Base-by-base conservation (phyloP, 2,329 filamentous ascomycete genomes). In the Purpureocillium lavendulum region DNA sequence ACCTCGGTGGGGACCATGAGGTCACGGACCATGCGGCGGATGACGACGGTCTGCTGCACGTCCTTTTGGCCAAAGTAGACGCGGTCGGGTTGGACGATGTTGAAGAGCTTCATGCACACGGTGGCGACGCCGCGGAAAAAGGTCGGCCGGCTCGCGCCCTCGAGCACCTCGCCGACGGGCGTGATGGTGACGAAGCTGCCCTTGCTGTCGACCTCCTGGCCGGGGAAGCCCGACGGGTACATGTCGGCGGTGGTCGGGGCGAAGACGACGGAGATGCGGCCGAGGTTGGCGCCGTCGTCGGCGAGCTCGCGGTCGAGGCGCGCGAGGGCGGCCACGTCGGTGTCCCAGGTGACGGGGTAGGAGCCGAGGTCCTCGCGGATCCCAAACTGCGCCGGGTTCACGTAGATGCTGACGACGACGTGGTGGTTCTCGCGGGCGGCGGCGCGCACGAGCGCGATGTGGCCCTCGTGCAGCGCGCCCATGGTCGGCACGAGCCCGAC, bases 1-100 rank as follows among this genome's bases (percentile, higher is more conserved):
- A 97, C 78, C 16, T 84, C 69, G 4, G 79, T 84, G 30, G 85
- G 77, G 31, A 97, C 61, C 58, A 88, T 79, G 49, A 98, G 89
- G 60, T 98, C 92, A 49, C 79, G 73, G 26, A 96, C 84, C 77
- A 98, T 80, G 33, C 84, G 79, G 53, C 78, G 81, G 53, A 98
- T 85, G 10, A 98, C 77, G 14, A 94, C 85, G 0, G 88, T 94
- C 65, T 98, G 92, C 68, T 98, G 92, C 15, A 96, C 80, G 60
- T 98, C 92, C 66, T 98, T 98, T 62, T 97, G 92, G 4, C 92
- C 92, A 67, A 98, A 96, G 65, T 95, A 89, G 15, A 84, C 84
- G 4, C 74, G 70, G 43, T 87, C 81, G 1, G 84, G 80, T 52
- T 67, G 65, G 14, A 68, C 62, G 15, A 66, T 59, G 47, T 66